Evolutionary conservation across 768 basidiomycete genomes (phyloP), one percentile per base, ranked within the genome.

Genomic region (Termitomyces eurrhizus): DNA sequence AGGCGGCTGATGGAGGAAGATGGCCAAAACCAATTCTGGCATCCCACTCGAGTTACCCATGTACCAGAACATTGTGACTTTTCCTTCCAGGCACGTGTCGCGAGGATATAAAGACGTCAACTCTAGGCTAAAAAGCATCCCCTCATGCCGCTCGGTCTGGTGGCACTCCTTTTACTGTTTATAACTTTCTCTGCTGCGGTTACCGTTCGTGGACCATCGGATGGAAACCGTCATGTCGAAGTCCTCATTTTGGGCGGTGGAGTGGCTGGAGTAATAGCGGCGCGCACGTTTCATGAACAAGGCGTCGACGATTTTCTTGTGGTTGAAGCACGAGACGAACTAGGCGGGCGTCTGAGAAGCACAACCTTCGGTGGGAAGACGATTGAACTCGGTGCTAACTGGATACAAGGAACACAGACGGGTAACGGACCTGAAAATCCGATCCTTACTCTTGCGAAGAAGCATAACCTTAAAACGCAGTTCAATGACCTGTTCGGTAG

Each of bases 171-270:
- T 37, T 36, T 37, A 21, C 8, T 24, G 9, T 16, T 26, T 57
- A 35, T 37, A 35, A 41, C 41, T 44, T 58, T 16, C 50, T 52
- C n/a, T 3, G 32, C 41, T 35, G 26, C 18, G 29, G 26, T 12
- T 21, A 5, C 29, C 13, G 16, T 49, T 58, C 33, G 45, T 50
- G 12, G 49, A 52, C 5, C 9, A 9, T 26, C 26, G 32, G 29
- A 52, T 33, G 48, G 36, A 16, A 18, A 57, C 5, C 32, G 14
- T 13, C 57, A 70, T 57, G 35, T 60, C 12, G 75, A 67, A 8
- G 80, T 87, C 14, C 78, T 89, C 44, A 83, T 89, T 55, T 77
- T 88, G 29, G 88, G 88, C 5, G 87, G 85, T 36, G 87, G 88
- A 9, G 80, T 88, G 44, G 73, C 88, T 5, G 88, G 88, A 11